Percentiles rank a stretch among this genome's conserved stretches.
These are phyloP conservation scores for Kazachstania africana DNA, from an alignment of 805 yeast genomes.

Conservation along the genomic window DNA sequence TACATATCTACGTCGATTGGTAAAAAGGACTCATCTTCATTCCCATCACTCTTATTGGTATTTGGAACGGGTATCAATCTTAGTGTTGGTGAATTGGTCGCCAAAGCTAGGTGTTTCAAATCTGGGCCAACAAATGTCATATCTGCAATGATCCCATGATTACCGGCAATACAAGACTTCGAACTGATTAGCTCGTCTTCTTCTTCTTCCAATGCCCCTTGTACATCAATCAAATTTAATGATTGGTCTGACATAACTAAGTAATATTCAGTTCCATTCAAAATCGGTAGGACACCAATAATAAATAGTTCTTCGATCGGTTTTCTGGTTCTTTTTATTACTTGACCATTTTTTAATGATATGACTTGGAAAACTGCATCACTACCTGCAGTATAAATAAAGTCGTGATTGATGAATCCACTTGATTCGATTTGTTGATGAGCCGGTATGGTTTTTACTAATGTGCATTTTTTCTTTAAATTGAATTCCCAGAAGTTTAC, in stretches of 20 bases:
- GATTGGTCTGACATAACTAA: constrained; percentile 80
- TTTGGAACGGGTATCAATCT: constrained; percentile 45
- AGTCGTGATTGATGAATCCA: constrained; percentile 40
- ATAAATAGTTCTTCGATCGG: constrained; percentile 69
- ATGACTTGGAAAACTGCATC: constrained; percentile 58
- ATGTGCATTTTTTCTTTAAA: constrained; percentile 38
- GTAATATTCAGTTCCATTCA: constrained; percentile 28
- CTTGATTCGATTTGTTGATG: constrained; percentile 62
- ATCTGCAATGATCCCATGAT: constrained; percentile 93
- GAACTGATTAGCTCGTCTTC: constrained; percentile 30
- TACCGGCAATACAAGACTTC: constrained; percentile 63
- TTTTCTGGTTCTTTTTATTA: constrained; percentile 30
- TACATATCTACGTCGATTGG: constrained; percentile 51
- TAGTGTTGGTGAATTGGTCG: constrained; percentile 86
- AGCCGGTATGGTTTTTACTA: constrained; percentile 57
- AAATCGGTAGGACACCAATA: constrained; percentile 40
- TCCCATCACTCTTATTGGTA: background rate
- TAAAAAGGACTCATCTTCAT: constrained; percentile 1
- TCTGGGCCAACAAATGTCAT: constrained; percentile 63
- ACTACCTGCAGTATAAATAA: constrained; percentile 68
- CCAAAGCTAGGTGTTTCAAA: constrained; percentile 54
- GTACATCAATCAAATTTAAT: constrained; percentile 37
- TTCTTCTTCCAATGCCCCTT: constrained; percentile 20
- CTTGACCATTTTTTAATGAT: constrained; percentile 38
- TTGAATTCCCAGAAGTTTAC: constrained; percentile 40